Evolutionary conservation across 2,329 filamentous ascomycete genomes (phyloP).

Genomic region (Fusarium setosum): DNA sequence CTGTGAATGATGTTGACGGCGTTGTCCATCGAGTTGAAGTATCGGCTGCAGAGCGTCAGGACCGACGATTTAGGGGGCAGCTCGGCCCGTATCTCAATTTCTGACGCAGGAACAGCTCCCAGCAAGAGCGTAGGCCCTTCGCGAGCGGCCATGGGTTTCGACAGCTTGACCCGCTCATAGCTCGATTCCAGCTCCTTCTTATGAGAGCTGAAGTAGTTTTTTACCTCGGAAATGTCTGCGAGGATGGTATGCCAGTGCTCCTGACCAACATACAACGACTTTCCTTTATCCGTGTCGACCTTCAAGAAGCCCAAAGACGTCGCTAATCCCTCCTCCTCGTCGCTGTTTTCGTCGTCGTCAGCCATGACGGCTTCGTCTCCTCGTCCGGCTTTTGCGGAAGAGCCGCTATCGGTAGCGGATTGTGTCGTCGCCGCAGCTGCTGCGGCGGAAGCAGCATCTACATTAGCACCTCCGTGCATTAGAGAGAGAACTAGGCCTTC

Average conservation of each 20-base stretch:
- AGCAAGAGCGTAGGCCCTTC: conserved; percentile 84
- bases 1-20: conserved; percentile 82
- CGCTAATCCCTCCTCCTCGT: conserved; percentile 75
- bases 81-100: conserved; percentile 80
- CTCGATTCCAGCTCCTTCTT: conserved; percentile 91
- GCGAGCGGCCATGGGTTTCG: conserved; percentile 68
- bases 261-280: conserved; percentile 84
- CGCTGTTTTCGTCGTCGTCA: conserved; percentile 70
- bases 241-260: conserved; percentile 87
- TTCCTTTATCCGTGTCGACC: conserved; percentile 80
- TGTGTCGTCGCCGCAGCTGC: conserved; percentile 50
- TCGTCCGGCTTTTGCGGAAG: conserved; percentile 62
- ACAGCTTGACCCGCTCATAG: conserved; percentile 78
- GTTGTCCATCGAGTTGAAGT: conserved; percentile 85
- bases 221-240: conserved; percentile 89
- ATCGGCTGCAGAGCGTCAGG: conserved; percentile 87
- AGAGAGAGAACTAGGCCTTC: conserved; percentile 92
- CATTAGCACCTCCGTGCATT: conserved; percentile 84
- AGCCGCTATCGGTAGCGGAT: conserved; percentile 56
- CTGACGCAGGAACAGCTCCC: conserved; percentile 76
- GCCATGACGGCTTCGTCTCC: conserved; percentile 66
- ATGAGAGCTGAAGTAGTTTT: conserved; percentile 86
- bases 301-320: conserved; percentile 85
- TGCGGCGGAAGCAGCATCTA: conserved; percentile 55
- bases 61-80: conserved; percentile 85